A percentile compares a stretch with the other conserved stretches of the same genome.
Conservation (phyloP, 768 basidiomycete species). For the Pisolithus tinctorius region DNA sequence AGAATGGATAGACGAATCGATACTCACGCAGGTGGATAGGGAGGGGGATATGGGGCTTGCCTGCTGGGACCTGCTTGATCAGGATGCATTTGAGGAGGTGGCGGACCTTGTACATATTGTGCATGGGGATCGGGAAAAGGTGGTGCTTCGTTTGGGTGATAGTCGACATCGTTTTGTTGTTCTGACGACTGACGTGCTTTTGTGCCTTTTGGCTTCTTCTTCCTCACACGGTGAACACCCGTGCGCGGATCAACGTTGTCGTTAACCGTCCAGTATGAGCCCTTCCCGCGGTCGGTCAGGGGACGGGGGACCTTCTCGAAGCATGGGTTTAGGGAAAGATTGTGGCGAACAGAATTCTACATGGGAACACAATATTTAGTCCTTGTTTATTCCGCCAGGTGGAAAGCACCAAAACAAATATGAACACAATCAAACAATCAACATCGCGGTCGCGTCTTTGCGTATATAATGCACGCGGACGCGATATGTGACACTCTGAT, state of each 20-base stretch:
- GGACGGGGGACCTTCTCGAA: constrained; percentile 91
- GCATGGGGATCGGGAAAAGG: constrained; percentile 49
- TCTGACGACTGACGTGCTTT: constrained; percentile 48
- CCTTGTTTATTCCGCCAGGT: constrained; percentile 22
- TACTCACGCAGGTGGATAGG: constrained; percentile 48
- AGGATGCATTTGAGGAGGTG: constrained; percentile 41
- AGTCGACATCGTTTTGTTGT: constrained; percentile 48
- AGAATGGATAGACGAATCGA: neutral
- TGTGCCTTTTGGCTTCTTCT: constrained; percentile 69
- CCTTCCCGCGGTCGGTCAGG: constrained; percentile 84
- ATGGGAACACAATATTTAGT: constrained; percentile 13
- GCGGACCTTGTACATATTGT: constrained; percentile 46
- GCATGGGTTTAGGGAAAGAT: constrained; percentile 84
- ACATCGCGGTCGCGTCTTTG: constrained; percentile 50
- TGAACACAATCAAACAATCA: constrained; percentile 52
- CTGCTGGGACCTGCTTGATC: constrained; percentile 58
- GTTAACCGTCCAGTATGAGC: constrained; percentile 90
- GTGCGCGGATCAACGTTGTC: constrained; percentile 86
- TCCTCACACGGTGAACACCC: constrained; percentile 82
- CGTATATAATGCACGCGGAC: constrained; percentile 6
- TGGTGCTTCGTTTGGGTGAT: constrained; percentile 44
- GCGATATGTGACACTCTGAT: neutral
- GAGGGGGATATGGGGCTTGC: constrained; percentile 53
- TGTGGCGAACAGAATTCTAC: constrained; percentile 88
- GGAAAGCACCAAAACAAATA: constrained; percentile 45